Evolutionary conservation across 2,329 filamentous ascomycete genomes (phyloP).

Genomic region (Colletotrichum acutatum): DNA sequence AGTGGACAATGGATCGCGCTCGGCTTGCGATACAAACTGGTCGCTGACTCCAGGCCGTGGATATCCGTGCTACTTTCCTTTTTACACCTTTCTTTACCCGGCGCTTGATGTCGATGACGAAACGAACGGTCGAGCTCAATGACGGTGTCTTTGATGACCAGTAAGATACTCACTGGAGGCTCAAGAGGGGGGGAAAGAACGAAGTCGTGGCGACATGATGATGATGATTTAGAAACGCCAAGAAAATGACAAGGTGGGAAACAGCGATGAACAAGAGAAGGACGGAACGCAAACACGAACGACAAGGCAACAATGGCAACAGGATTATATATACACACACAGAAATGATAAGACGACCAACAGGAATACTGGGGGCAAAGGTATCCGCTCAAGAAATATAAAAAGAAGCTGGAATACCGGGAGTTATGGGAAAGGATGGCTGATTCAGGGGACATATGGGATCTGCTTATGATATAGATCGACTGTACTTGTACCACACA

Average conservation of each 20-base stretch:
- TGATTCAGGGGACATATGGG: not conserved
- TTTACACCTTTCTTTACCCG: not conserved
- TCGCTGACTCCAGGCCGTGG: not conserved
- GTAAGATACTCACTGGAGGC: not conserved
- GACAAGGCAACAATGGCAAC: not conserved
- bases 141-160: not conserved
- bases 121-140: not conserved
- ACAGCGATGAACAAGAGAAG: not conserved
- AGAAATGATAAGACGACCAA: not conserved
- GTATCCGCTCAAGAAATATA: not conserved
- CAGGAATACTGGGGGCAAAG: not conserved
- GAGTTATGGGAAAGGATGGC: not conserved
- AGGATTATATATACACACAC: not conserved
- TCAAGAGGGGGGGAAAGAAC: not conserved
- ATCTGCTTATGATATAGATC: slow-evolving; percentile 1
- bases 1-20: not conserved
- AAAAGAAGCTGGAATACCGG: not conserved
- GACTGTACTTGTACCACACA: not conserved
- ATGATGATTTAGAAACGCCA: not conserved
- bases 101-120: not conserved
- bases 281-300: not conserved
- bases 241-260: not conserved
- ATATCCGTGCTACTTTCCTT: not conserved
- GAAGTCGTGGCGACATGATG: not conserved
- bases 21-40: not conserved